Evolutionary conservation across 208 protist genomes (phyloP).

Genomic region (Trypanosoma theileri): DNA sequence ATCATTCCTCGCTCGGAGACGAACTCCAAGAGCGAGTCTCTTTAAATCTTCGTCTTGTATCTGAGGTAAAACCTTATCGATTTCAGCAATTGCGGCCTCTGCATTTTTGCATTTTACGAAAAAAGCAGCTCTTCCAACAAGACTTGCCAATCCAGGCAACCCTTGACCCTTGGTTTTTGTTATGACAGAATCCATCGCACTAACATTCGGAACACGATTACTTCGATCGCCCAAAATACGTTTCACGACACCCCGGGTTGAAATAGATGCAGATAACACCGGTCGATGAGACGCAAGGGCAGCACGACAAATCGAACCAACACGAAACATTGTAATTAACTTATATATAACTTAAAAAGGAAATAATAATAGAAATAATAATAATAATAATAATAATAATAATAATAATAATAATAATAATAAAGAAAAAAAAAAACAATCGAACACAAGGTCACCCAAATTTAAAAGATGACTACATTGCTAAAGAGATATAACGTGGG

Average conservation of each 20-base stretch:
- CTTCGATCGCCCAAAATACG: conserved; percentile 59
- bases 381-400: conserved; percentile 9
- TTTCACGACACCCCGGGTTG: conserved; percentile 44
- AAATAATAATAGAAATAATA: conserved; percentile 17
- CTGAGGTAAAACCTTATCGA: conserved; percentile 59
- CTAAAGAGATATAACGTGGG: no score
- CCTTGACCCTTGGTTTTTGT: conserved; percentile 80
- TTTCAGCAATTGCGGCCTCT: conserved; percentile 46
- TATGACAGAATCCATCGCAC: conserved; percentile 58
- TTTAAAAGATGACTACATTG: not conserved
- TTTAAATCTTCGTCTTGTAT: conserved; percentile 63
- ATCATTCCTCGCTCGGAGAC: conserved; percentile 63
- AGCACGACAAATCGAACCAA: conserved; percentile 36
- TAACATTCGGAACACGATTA: conserved; percentile 42
- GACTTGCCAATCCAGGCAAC: conserved; percentile 49
- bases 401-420: conserved; percentile 12
- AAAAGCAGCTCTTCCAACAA: conserved; percentile 45
- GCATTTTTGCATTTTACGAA: conserved; percentile 60
- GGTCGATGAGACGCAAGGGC: conserved; percentile 72
- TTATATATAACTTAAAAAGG: conserved; percentile 14
- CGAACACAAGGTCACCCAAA: conserved; percentile 14
- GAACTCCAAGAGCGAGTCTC: conserved; percentile 63
- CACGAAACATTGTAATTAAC: conserved; percentile 49
- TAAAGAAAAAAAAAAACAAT: conserved; percentile 22
- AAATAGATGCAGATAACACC: conserved; percentile 61